A percentile compares a stretch with the other conserved stretches of the same genome.
Evolutionary conservation across 2,329 filamentous ascomycete genomes (phyloP).

Genomic region (Sordariomycetes sp.): DNA sequence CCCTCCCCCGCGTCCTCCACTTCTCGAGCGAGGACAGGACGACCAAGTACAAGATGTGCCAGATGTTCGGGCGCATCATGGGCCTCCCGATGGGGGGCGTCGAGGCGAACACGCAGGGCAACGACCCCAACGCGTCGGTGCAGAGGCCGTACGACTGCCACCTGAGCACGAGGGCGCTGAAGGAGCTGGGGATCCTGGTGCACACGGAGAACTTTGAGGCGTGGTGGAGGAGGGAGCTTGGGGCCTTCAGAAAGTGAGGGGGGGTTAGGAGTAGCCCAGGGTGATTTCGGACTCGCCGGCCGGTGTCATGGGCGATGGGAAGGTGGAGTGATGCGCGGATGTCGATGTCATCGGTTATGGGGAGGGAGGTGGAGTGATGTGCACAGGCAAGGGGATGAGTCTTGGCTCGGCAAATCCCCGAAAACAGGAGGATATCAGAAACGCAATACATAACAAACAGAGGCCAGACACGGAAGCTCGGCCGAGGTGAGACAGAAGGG

Average conservation of each 20-base stretch:
- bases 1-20: conserved; percentile 63
- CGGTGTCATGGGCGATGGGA: background rate
- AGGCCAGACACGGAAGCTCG: too few species aligned
- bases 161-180: conserved; percentile 64
- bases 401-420: background rate
- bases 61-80: conserved; percentile 69
- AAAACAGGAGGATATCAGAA: background rate
- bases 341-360: background rate
- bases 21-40: conserved; percentile 78
- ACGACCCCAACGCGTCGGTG: conserved; percentile 59
- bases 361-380: background rate
- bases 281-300: background rate
- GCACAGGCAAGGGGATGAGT: too few species aligned
- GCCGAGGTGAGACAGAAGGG: too few species aligned
- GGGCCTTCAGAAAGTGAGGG: conserved; percentile 44
- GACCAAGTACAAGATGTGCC: conserved; percentile 86
- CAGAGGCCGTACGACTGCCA: conserved; percentile 84
- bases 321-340: background rate
- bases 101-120: conserved; percentile 58
- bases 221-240: conserved; percentile 66
- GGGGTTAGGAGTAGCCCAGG: background rate
- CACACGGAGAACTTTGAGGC: conserved; percentile 62
- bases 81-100: conserved; percentile 60
- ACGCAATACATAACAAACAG: too few species aligned
- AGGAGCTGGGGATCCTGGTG: conserved; percentile 64